Evolutionary conservation across 108 stramenopile genomes (phyloP).

Genomic region (Cyclotella baltica): DNA sequence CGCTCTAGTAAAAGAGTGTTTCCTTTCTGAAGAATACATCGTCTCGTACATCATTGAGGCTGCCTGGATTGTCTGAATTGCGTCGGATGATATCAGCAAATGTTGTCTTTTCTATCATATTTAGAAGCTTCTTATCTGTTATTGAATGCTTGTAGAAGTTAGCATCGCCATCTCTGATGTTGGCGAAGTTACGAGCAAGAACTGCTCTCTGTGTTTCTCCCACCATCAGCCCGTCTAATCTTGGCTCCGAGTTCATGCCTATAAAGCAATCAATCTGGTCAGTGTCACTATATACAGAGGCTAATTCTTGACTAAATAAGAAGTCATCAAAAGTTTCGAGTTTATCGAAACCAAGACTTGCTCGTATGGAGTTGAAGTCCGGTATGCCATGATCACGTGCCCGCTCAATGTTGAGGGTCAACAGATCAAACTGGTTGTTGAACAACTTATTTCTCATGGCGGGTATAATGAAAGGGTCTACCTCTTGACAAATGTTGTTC

Average conservation of each 20-base stretch:
- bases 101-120: slow-evolving; percentile 28
- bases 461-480: slow-evolving; percentile 35
- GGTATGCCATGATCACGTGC: slow-evolving; percentile 51
- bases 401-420: slow-evolving; percentile 34
- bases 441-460: slow-evolving; percentile 42
- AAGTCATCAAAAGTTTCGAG: slow-evolving; percentile 40
- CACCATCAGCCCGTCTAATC: slow-evolving; percentile 36
- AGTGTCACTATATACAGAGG: slow-evolving; percentile 36
- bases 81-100: slow-evolving; percentile 41
- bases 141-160: slow-evolving; percentile 37
- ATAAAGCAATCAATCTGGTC: slow-evolving; percentile 46
- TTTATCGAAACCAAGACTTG: slow-evolving; percentile 31
- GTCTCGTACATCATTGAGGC: slow-evolving; percentile 38
- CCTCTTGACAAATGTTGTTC: slow-evolving; percentile 30
- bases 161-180: slow-evolving; percentile 37
- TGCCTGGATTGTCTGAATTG: slow-evolving; percentile 35
- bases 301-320: slow-evolving; percentile 26
- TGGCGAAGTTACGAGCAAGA: slow-evolving; percentile 44
- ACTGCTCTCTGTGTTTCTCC: slow-evolving; percentile 33
- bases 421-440: slow-evolving; percentile 26
- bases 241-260: slow-evolving; percentile 44
- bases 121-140: slow-evolving; percentile 13
- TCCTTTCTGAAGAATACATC: slow-evolving; percentile 22
- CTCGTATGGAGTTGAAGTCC: slow-evolving; percentile 39
- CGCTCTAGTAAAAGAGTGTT: not conserved